Evolutionary conservation across 495 filamentous ascomycete species (phyloP), one percentile per base, ranked within the genome.

Genomic region (Trichoderma gamsii): DNA sequence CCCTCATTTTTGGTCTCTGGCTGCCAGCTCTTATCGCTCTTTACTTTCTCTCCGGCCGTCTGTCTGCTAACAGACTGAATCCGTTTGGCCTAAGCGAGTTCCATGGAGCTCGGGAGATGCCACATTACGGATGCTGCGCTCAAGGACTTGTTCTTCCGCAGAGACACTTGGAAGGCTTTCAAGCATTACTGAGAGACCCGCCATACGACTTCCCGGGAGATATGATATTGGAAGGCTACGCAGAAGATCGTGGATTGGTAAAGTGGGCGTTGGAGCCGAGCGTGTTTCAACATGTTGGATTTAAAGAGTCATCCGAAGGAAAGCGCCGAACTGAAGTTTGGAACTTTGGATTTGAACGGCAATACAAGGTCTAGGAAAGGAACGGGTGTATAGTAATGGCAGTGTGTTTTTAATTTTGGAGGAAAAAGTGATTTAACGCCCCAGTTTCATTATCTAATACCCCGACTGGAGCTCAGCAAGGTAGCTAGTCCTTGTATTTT

Each of bases 271-370:
- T 83, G 35, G 82, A 79, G 0, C 85, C 83, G 1, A 80, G 76
- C 70, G 70, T 86, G 29, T 71, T 87, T 25, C 84, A 85, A 70
- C 85, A 85, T 75, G 77, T 84, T 29, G 83, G 82, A 15, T 56
- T 72, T 16, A 77, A 69, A 27, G 66, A 70, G 46, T 65, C 52
- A 9, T 70, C 69, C 27, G 69, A 52, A 4, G 66, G 73, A 79
- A 77, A 67, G 73, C 73, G 21, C 78, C 79, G 64, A 69, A 69
- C 73, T 13, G 76, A 73, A 63, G 73, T 79, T 18, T 83, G 79
- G 77, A 81, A 78, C 72, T 81, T 80, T 72, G 72, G 52, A 46
- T 82, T 81, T 73, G 81, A 82, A 72, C 68, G 69, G 66, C 64
- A n/a, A 32, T 52, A 52, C 8, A 52, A 8, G n/a, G 21, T 35